Evolutionary conservation across 176 grass and related monocot genomes (phyloP).

Genomic region (Miscanthus lutarioriparius): DNA sequence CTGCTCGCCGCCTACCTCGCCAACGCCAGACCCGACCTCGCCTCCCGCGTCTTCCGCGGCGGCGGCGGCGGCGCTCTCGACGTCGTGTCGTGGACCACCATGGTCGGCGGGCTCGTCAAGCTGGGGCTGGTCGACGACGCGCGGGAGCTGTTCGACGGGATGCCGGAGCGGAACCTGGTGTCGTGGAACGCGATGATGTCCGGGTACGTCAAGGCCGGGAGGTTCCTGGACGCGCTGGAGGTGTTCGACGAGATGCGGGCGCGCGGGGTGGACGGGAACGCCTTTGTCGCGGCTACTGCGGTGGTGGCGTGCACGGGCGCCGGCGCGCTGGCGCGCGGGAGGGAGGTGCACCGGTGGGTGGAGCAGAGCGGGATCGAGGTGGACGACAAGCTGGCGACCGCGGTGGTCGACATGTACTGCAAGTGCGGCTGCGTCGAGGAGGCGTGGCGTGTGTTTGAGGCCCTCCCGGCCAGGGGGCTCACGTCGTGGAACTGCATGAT

Average conservation of each 20-base stretch:
- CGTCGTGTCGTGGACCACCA: constrained; percentile 79
- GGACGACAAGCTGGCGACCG: constrained; percentile 62
- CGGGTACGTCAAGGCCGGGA: constrained; percentile 52
- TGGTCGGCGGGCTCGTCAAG: constrained; percentile 66
- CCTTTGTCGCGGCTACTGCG: constrained; percentile 58
- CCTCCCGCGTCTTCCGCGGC: constrained; percentile 41
- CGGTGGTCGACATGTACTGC: constrained; percentile 90
- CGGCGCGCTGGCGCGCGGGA: constrained; percentile 47
- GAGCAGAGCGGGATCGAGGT: constrained; percentile 46
- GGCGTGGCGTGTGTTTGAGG: constrained; percentile 51
- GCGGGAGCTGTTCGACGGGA: constrained; percentile 67
- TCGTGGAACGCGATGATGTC: constrained; percentile 94
- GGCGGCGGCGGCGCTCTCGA: not conserved
- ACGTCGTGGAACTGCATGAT: constrained; percentile 93
- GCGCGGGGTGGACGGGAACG: constrained; percentile 49
- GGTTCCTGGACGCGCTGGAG: constrained; percentile 63
- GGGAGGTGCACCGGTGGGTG: constrained; percentile 65
- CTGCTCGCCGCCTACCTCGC: constrained; percentile 64
- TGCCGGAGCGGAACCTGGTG: constrained; percentile 69
- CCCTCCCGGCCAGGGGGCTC: constrained; percentile 40
- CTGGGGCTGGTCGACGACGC: constrained; percentile 57
- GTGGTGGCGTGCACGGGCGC: constrained; percentile 66
- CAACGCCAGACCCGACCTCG: constrained; percentile 48
- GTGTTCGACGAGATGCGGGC: constrained; percentile 66
- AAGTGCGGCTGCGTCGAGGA: constrained; percentile 81